phyloP scores from a whole-genome alignment of 345 rosid species.

The Eucalyptus tenuipes region DNA sequence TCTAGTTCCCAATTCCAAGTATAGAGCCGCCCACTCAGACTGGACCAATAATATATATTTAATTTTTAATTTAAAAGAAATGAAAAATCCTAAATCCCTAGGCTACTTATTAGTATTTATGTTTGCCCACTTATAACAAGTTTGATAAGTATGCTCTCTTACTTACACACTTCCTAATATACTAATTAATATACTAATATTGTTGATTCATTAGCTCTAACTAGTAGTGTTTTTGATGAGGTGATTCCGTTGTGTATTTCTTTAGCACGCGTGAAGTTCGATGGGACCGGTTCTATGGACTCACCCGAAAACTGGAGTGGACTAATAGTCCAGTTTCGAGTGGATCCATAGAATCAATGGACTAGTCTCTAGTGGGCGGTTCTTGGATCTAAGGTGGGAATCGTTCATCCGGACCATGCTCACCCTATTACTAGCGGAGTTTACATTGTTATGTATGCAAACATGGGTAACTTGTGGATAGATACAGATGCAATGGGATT shows the following conservation, averaged over 20 bases:
- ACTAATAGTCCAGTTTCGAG: rapidly evolving
- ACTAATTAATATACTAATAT: no score
- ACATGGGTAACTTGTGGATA: not conserved
- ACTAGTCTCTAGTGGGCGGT: rapidly evolving
- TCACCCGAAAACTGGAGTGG: rapidly evolving
- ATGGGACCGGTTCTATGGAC: rapidly evolving
- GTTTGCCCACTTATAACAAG: no score
- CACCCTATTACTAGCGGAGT: not conserved
- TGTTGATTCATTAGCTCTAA: no score
- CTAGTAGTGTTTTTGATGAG: rapidly evolving
- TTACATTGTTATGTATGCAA: not conserved
- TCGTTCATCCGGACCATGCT: rapidly evolving
- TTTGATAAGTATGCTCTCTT: no score
- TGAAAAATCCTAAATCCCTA: no score
- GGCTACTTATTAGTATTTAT: rapidly evolving
- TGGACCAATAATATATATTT: rapidly evolving
- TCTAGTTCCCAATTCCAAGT: rapidly evolving
- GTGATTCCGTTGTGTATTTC: rapidly evolving
- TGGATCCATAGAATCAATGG: no score
- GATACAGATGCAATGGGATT: not conserved
- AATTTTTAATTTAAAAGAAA: rapidly evolving
- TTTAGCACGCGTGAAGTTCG: rapidly evolving
- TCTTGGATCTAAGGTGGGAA: rapidly evolving
- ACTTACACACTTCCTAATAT: rapidly evolving
- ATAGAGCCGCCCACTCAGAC: rapidly evolving